These are phyloP conservation scores for Acacia concinna DNA, from an alignment of 331 rosid species.

Conservation along the genomic window DNA sequence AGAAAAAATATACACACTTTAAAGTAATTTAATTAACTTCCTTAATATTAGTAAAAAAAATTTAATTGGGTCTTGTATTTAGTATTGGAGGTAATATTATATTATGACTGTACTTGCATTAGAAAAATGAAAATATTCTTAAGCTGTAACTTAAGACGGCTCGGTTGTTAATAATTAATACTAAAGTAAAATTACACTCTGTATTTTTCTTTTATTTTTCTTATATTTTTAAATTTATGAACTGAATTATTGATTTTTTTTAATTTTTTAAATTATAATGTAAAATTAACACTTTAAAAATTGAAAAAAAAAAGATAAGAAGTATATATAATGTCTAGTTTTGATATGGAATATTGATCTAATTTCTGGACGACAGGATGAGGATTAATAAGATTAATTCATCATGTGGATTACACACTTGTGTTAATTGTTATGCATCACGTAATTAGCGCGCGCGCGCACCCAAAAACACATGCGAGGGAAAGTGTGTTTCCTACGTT, in stretches of 20 bases:
- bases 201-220: too few species aligned
- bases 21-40: too few species aligned
- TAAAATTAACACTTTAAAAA: background rate
- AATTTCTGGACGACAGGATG: background rate
- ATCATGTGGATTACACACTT: background rate
- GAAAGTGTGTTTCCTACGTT: background rate
- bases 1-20: too few species aligned
- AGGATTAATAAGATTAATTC: background rate
- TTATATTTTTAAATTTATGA: background rate
- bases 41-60: too few species aligned
- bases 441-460: background rate
- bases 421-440: background rate
- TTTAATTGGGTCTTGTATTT: too few species aligned
- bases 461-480: background rate
- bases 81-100: too few species aligned
- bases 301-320: background rate
- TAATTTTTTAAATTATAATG: background rate
- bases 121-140: too few species aligned
- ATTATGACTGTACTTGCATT: too few species aligned
- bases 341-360: background rate
- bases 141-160: background rate
- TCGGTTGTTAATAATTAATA: background rate
- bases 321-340: background rate
- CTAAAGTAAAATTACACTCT: too few species aligned
- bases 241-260: too few species aligned